Percentiles rank a stretch among this genome's conserved stretches.
phyloP scores from a whole-genome alignment of 139 green algal species.

The Micromonas commoda region DNA sequence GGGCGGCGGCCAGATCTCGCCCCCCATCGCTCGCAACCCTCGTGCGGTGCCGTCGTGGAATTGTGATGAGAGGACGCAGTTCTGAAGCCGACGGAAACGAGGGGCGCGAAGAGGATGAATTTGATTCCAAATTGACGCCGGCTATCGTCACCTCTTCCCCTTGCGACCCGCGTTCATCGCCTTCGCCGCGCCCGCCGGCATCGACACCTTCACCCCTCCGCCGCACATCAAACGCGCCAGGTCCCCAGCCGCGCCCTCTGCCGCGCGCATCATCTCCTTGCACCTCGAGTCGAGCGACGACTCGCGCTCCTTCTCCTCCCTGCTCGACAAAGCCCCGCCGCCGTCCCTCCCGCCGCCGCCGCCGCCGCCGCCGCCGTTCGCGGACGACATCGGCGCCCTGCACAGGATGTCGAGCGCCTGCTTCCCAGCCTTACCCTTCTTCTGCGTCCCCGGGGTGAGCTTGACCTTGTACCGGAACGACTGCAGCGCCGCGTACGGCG shows the following conservation, averaged over 20 bases:
- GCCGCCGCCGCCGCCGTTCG: not conserved
- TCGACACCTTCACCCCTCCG: not conserved
- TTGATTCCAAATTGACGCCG: too few relatives aligned
- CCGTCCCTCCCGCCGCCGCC: too few relatives aligned
- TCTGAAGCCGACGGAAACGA: too few relatives aligned
- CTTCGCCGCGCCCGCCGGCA: conserved; percentile 11
- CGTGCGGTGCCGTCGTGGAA: too few relatives aligned
- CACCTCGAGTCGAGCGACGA: not conserved
- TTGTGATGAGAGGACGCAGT: not conserved
- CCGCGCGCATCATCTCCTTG: not conserved
- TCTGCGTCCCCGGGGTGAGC: conserved; percentile 67
- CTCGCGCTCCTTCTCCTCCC: too few relatives aligned
- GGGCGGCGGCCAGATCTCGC: too few relatives aligned
- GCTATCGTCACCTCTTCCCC: not conserved
- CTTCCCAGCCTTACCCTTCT: conserved; percentile 78
- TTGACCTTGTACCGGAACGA: conserved; percentile 87
- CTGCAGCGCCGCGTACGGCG: conserved; percentile 59
- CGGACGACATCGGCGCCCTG: not conserved
- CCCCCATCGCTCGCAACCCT: too few relatives aligned
- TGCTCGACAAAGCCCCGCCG: too few relatives aligned
- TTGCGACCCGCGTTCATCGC: not conserved
- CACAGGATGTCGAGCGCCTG: not conserved
- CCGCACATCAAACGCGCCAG: not conserved
- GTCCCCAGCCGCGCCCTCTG: not conserved
- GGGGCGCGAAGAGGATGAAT: too few relatives aligned